Percentiles rank a stretch among this genome's conserved stretches.
phyloP scores from a whole-genome alignment of 1,284 basidiomycete species.

The Bjerkandera adusta region DNA sequence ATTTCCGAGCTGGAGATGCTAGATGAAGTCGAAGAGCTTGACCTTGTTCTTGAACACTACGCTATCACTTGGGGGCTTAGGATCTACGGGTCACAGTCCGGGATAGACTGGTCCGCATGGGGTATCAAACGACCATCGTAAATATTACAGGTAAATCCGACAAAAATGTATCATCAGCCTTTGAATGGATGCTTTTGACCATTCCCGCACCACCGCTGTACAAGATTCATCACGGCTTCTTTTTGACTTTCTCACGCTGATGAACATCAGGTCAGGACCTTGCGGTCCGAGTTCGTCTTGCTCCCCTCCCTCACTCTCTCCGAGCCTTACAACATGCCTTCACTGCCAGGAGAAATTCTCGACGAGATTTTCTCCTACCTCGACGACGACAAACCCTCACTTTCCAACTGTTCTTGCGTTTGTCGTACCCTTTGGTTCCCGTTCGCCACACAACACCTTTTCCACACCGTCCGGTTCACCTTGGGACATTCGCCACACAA shows the following conservation, averaged over 20 bases:
- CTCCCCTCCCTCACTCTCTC: background rate
- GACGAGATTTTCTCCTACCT: background rate
- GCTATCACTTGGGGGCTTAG: conserved; percentile 75
- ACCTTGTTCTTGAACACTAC: conserved; percentile 85
- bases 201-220: too few relatives aligned
- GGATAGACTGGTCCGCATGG: conserved; percentile 4
- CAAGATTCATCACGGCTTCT: too few relatives aligned
- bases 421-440: background rate
- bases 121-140: conserved; percentile 3
- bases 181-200: too few relatives aligned
- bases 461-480: background rate
- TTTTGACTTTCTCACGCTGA: too few relatives aligned
- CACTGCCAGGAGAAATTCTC: background rate
- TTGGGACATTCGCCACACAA: background rate
- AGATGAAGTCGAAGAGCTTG: conserved; percentile 91
- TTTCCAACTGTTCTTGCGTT: conserved; percentile 1
- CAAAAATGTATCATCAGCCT: too few relatives aligned
- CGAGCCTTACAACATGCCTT: background rate
- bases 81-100: conserved; percentile 7
- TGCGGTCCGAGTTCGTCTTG: too few relatives aligned
- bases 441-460: conserved; percentile 1
- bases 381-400: background rate
- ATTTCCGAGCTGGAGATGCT: conserved; percentile 79
- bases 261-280: too few relatives aligned
- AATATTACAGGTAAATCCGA: too few relatives aligned